Evolutionary conservation across 495 filamentous ascomycete genomes (phyloP).

Genomic region (Xylaria flabelliformis): DNA sequence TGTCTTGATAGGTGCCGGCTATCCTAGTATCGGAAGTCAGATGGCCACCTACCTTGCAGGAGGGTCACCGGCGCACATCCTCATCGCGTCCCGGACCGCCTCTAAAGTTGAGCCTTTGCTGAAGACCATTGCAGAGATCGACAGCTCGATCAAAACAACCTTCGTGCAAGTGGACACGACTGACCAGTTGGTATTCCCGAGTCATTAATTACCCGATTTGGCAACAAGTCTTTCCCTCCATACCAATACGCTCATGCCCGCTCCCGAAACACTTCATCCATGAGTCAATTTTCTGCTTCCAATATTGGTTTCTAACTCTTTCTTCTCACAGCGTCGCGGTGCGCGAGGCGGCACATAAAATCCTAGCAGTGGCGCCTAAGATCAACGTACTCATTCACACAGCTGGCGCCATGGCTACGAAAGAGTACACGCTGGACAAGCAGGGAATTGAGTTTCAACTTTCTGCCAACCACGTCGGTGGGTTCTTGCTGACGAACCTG

Average conservation of each 20-base stretch:
- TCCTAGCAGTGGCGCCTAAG: conserved; percentile 50
- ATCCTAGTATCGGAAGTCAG: conserved; percentile 52
- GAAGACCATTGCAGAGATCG: conserved; percentile 47
- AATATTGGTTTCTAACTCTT: not conserved
- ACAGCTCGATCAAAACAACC: conserved; percentile 44
- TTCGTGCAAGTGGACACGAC: conserved; percentile 57
- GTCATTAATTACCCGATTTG: not conserved
- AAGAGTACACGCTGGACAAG: conserved; percentile 47
- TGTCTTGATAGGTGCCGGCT: conserved; percentile 57
- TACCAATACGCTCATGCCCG: not conserved
- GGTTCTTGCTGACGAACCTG: conserved; percentile 64
- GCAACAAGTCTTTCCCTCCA: not conserved
- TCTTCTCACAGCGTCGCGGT: conserved; percentile 43
- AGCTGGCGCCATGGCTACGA: conserved; percentile 67
- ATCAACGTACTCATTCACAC: conserved; percentile 75
- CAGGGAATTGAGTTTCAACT: conserved; percentile 65
- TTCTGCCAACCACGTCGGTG: conserved; percentile 64
- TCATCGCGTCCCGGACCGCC: conserved; percentile 52
- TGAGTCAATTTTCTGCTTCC: not conserved
- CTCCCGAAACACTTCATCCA: not conserved
- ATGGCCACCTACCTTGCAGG: conserved; percentile 53
- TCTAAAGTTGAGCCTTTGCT: conserved; percentile 49
- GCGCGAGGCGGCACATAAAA: conserved; percentile 54
- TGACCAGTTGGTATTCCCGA: conserved; percentile 35
- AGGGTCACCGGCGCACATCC: conserved; percentile 49